Conservation (phyloP, 2,329 filamentous ascomycete species). For the Sporothrix brasiliensis region DNA sequence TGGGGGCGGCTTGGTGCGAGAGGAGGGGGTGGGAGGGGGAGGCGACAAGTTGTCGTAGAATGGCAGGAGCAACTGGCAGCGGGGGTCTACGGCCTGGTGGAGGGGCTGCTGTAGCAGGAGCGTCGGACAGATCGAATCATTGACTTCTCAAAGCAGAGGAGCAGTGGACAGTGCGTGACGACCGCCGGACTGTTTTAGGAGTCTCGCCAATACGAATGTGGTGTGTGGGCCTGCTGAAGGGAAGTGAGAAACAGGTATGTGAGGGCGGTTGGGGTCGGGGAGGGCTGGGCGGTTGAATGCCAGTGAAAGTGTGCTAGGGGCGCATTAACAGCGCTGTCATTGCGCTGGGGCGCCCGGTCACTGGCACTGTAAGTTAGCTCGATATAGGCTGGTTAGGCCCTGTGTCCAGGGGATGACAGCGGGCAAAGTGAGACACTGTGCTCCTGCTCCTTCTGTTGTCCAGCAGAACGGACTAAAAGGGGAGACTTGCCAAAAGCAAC, state of each 20-base stretch:
- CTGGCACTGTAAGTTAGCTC: slow-evolving; percentile 2
- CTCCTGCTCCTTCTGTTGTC: not conserved
- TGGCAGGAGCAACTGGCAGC: slow-evolving; percentile 15
- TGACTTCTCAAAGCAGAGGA: not conserved
- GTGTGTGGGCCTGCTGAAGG: slow-evolving; percentile 27
- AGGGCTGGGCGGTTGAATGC: slow-evolving; percentile 22
- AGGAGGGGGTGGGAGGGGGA: slow-evolving; percentile 1
- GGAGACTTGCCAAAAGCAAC: slow-evolving; percentile 25
- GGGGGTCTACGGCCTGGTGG: slow-evolving; percentile 13
- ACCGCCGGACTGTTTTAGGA: not conserved
- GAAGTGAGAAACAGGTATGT: not conserved
- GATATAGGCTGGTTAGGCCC: not conserved
- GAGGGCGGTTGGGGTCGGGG: slow-evolving; percentile 1
- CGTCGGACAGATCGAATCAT: slow-evolving; percentile 20
- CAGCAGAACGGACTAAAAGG: slow-evolving; percentile 12
- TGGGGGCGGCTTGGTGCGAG: not conserved
- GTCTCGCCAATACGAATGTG: slow-evolving; percentile 15
- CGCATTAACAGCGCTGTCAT: not conserved
- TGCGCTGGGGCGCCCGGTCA: not conserved
- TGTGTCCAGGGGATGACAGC: not conserved
- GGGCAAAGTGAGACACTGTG: slow-evolving; percentile 10
- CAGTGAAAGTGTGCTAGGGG: not conserved
- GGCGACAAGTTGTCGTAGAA: slow-evolving; percentile 3
- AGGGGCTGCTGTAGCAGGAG: slow-evolving; percentile 27
- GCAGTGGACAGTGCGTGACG: slow-evolving; percentile 22